Conservation (phyloP, 2,329 filamentous ascomycete species). For the Bipolaris zeicola region DNA sequence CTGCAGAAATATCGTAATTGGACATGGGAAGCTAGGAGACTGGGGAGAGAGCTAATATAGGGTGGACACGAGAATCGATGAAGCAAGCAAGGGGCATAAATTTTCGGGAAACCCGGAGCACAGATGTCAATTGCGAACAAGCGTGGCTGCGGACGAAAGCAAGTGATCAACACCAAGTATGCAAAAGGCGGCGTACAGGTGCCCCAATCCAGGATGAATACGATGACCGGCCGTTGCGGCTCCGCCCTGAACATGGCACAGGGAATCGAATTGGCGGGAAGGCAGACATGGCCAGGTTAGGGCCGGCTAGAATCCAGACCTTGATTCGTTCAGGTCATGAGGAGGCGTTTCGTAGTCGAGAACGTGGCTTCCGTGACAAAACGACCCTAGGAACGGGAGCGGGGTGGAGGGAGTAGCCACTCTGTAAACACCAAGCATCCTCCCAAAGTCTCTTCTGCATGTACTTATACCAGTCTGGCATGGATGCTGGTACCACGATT, state of each 20-base stretch:
- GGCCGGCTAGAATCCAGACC: slow-evolving; percentile 5
- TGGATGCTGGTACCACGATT: background rate
- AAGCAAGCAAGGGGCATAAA: slow-evolving; percentile 13
- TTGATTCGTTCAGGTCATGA: slow-evolving; percentile 13
- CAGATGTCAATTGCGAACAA: slow-evolving; percentile 17
- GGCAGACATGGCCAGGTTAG: slow-evolving; percentile 19
- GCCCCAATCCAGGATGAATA: slow-evolving; percentile 12
- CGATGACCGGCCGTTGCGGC: slow-evolving; percentile 31
- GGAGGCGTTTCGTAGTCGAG: slow-evolving; percentile 21
- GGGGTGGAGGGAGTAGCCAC: slow-evolving; percentile 3
- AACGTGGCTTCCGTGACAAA: slow-evolving; percentile 16
- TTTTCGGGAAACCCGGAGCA: slow-evolving; percentile 22
- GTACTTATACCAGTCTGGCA: background rate
- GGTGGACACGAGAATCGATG: slow-evolving; percentile 3
- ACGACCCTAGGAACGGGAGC: slow-evolving; percentile 2
- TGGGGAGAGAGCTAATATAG: slow-evolving; percentile 14
- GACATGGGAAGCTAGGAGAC: slow-evolving; percentile 13
- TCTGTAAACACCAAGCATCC: background rate
- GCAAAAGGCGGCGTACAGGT: slow-evolving; percentile 21
- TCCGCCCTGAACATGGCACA: slow-evolving; percentile 25
- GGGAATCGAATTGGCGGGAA: slow-evolving; percentile 21
- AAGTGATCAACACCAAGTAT: slow-evolving; percentile 25
- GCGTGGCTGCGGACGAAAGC: slow-evolving; percentile 32
- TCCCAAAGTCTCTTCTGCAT: background rate
- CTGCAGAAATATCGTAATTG: slow-evolving; percentile 15